phyloP scores from a whole-genome alignment of 805 yeast genomes.

The Zygoascus biomembranicola region DNA sequence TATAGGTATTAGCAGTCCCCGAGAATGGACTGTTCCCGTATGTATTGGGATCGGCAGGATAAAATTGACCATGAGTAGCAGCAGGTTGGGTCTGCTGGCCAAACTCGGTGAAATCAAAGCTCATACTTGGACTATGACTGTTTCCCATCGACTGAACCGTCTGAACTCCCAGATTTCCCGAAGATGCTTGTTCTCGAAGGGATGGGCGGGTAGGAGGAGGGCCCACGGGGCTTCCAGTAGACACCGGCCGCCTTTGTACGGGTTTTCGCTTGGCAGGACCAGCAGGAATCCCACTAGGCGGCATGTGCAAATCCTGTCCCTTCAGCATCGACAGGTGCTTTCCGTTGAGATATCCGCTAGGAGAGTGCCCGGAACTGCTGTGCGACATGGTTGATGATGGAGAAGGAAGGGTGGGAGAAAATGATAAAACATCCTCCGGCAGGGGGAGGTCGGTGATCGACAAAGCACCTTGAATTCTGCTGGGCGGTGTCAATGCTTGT shows the following conservation, averaged over 20 bases:
- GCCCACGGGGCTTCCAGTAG: background rate
- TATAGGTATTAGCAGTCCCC: background rate
- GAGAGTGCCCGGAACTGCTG: background rate
- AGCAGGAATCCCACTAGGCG: background rate
- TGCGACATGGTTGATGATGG: background rate
- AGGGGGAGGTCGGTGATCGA: too few species aligned
- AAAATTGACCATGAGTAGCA: background rate
- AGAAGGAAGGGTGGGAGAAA: background rate
- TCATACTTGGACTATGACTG: background rate
- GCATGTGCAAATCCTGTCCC: background rate
- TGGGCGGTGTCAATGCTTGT: too few species aligned
- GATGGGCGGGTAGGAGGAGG: background rate
- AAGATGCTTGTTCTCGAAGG: background rate
- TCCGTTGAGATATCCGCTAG: background rate
- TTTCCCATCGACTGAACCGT: background rate
- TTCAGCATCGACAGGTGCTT: background rate
- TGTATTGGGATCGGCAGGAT: background rate
- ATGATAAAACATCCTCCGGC: too few species aligned
- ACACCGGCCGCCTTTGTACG: background rate
- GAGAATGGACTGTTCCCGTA: background rate
- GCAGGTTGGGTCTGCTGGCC: background rate
- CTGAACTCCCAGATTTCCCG: background rate
- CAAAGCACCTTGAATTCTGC: too few species aligned
- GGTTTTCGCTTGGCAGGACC: background rate
- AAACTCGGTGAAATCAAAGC: background rate